Evolutionary conservation across 2,329 filamentous ascomycete genomes (phyloP).

Genomic region (Coniella vitis): DNA sequence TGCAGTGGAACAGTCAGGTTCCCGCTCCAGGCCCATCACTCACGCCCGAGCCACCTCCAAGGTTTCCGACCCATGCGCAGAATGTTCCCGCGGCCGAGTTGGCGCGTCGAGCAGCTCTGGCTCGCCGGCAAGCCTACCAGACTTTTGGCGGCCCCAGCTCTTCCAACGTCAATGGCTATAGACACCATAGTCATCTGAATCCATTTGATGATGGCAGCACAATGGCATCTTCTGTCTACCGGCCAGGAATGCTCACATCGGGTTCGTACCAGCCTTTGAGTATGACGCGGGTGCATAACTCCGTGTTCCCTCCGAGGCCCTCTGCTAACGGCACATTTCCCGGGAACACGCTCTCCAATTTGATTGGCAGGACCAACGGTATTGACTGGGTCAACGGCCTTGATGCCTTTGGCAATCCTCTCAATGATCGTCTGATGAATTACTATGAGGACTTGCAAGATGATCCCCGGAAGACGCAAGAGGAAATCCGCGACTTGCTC

Average conservation of each 20-base stretch:
- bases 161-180: not conserved
- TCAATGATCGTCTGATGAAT: conserved; percentile 27
- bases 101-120: conserved; percentile 17
- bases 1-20: too few species aligned
- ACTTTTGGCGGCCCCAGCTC: conserved; percentile 4
- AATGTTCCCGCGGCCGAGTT: conserved; percentile 16
- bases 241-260: conserved; percentile 17
- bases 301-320: conserved; percentile 6
- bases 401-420: conserved; percentile 30
- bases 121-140: conserved; percentile 11
- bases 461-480: conserved; percentile 36
- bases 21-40: not conserved
- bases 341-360: conserved; percentile 21
- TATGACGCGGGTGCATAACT: not conserved
- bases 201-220: not conserved
- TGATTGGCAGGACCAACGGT: conserved; percentile 32
- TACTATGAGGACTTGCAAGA: conserved; percentile 30
- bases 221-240: conserved; percentile 1
- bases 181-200: not conserved
- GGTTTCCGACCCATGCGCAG: not conserved
- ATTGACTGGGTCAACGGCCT: conserved; percentile 30
- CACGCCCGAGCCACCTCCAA: not conserved
- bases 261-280: conserved; percentile 16
- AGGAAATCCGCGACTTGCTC: conserved; percentile 64
- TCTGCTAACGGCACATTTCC: not conserved